Conservation (phyloP, 1,284 basidiomycete genomes). For the Microbotryum intermedium region DNA sequence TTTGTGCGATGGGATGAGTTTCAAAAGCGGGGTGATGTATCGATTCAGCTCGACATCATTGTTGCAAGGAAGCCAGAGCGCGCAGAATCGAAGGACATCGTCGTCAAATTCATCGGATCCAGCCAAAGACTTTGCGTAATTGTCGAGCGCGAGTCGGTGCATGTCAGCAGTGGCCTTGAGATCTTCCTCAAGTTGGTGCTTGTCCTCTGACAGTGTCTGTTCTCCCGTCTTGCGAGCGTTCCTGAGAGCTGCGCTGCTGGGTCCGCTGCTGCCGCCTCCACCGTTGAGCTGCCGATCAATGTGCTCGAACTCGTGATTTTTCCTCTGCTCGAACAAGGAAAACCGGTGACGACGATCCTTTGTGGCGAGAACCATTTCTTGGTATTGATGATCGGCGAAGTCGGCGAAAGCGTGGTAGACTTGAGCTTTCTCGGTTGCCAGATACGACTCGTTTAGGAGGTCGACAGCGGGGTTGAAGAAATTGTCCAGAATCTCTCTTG, state of each 20-base stretch:
- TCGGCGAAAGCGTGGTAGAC: constrained; percentile 74
- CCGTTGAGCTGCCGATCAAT: constrained; percentile 42
- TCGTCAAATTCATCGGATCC: constrained; percentile 66
- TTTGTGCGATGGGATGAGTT: constrained; percentile 70
- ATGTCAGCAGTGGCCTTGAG: constrained; percentile 55
- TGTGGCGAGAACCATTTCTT: constrained; percentile 38
- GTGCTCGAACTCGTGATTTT: constrained; percentile 31
- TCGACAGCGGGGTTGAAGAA: constrained; percentile 61
- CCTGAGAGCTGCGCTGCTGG: constrained; percentile 6
- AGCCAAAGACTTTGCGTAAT: constrained; percentile 69
- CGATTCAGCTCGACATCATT: constrained; percentile 50
- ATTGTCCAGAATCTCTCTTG: constrained; percentile 58
- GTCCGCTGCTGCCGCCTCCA: constrained; percentile 25
- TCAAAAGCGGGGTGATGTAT: constrained; percentile 7
- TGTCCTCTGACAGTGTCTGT: constrained; percentile 50
- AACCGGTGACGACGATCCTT: constrained; percentile 40
- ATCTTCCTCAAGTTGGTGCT: constrained; percentile 53
- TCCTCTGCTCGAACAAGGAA: constrained; percentile 20
- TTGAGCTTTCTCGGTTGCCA: constrained; percentile 44
- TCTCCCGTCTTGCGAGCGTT: constrained; percentile 38
- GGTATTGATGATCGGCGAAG: constrained; percentile 82
- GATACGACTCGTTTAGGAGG: constrained; percentile 1
- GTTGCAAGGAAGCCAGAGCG: constrained; percentile 85
- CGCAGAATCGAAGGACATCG: constrained; percentile 65
- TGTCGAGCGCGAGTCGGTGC: constrained; percentile 63